Evolutionary conservation across 176 grass and related monocot species (phyloP), one percentile per base, ranked within the genome.

Genomic region (Musa acuminata): DNA sequence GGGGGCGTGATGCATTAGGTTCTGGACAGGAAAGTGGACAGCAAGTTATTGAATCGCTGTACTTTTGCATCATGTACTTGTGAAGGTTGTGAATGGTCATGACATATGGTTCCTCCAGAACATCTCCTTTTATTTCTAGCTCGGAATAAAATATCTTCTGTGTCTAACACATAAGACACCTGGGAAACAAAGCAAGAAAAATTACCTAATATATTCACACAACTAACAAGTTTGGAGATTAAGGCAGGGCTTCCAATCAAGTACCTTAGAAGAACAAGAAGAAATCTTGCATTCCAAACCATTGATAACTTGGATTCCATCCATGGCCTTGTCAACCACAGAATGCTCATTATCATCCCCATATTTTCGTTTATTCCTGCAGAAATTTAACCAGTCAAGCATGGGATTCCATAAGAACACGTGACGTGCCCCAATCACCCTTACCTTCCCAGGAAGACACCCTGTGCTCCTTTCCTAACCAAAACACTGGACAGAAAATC

Each of bases 211-310:
- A 11, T 55, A 78, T 72, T 6, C 9, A 22, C 26, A 51, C 17
- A 75, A 57, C 11, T 57, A 16, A 17, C 6, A 43, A 11, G 19
- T 17, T 48, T 51, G 68, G 68, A 49, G 53, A 59, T 52, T 17
- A 55, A 62, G 11, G 8, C 9, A 67, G 66, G 76, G 24, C 20
- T 6, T 17, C 20, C 75, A 13, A 17, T 43, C 66, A 11, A 65
- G 24, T 55, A 94, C 95, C 88, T 99, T 99, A 20, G 90, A 94
- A 52, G 84, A 83, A 78, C 67, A 85, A 80, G 86, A 84, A 22
- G 90, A 87, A 75, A 99, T 87, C 87, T 99, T 99, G 88, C 95
- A 99, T 75, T 99, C 95, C 79, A 99, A 89, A 55, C 90, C 90
- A 82, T 99, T 99, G 64, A 79, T 74, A 78, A 99, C 80, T 76